phyloP scores from a whole-genome alignment of 2,329 filamentous ascomycete species.

The Falciphora oryzae region DNA sequence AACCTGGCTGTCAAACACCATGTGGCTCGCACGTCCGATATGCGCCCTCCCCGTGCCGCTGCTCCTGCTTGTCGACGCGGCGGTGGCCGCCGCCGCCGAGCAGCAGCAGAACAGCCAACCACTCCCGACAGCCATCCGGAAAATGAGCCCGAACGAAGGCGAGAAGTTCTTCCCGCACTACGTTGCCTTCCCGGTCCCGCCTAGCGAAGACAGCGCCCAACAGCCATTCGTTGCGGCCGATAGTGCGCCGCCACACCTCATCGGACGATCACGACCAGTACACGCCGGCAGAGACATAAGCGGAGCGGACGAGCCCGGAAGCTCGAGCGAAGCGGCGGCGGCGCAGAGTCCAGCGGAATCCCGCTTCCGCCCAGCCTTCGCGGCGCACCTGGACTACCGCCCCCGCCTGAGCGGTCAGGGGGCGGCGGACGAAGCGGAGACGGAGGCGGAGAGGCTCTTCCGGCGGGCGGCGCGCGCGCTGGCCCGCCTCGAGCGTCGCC shows the following conservation, averaged over 20 bases:
- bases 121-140: constrained; percentile 58
- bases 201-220: constrained; percentile 11
- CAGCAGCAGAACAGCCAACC: constrained; percentile 15
- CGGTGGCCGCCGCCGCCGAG: constrained; percentile 30
- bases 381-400: constrained; percentile 34
- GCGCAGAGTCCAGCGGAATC: constrained; percentile 16
- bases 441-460: constrained; percentile 19
- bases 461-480: constrained; percentile 41
- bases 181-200: constrained; percentile 41
- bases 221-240: background rate
- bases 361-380: constrained; percentile 45
- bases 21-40: background rate
- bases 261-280: background rate
- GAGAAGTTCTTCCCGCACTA: constrained; percentile 72
- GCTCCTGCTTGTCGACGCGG: constrained; percentile 39
- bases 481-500: constrained; percentile 46
- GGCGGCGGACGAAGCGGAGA: constrained; percentile 13
- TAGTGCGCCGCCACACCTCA: constrained; percentile 1
- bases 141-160: constrained; percentile 63
- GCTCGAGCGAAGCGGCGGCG: constrained; percentile 2
- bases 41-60: constrained; percentile 7
- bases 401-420: constrained; percentile 6
- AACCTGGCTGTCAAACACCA: background rate
- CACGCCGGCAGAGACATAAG: constrained; percentile 15
- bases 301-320: constrained; percentile 11